Conservation (phyloP, 192 early-diverging fungal genomes). For the Coemansia sp. region DNA sequence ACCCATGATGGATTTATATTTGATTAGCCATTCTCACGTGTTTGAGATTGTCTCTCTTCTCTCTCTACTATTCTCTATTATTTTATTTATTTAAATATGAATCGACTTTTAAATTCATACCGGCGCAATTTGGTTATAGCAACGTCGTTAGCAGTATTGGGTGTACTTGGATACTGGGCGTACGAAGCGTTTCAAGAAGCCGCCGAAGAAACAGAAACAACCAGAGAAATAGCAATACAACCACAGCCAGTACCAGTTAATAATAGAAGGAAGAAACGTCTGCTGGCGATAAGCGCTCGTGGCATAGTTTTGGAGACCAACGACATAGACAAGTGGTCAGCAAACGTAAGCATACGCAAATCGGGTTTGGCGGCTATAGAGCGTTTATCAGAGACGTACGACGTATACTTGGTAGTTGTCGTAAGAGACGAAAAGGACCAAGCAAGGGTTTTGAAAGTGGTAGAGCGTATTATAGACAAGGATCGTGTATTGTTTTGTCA, state of each 20-base stretch:
- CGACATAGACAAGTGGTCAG: conserved; percentile 12
- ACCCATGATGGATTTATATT: not conserved
- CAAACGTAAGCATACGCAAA: not conserved
- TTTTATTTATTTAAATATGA: not conserved
- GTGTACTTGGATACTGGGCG: conserved; percentile 15
- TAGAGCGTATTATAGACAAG: not conserved
- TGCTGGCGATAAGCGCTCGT: conserved; percentile 32
- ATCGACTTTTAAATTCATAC: conserved; percentile 10
- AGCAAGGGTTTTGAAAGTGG: not conserved
- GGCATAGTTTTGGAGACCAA: conserved; percentile 26
- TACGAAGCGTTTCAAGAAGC: conserved; percentile 33
- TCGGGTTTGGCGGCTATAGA: not conserved
- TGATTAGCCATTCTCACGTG: not conserved
- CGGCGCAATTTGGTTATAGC: conserved; percentile 12
- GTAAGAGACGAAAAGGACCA: conserved; percentile 2
- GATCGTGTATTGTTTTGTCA: conserved; percentile 31
- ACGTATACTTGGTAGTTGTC: conserved; percentile 27
- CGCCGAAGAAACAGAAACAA: not conserved
- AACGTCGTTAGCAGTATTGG: conserved; percentile 11
- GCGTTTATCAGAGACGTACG: conserved; percentile 13
- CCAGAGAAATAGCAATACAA: not conserved
- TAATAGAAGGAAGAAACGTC: not conserved
- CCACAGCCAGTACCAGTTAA: not conserved
- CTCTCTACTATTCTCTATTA: not conserved
- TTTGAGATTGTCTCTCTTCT: not conserved